Base-by-base conservation (phyloP, 2,329 filamentous ascomycete species). In the Aspergillus ruber region DNA sequence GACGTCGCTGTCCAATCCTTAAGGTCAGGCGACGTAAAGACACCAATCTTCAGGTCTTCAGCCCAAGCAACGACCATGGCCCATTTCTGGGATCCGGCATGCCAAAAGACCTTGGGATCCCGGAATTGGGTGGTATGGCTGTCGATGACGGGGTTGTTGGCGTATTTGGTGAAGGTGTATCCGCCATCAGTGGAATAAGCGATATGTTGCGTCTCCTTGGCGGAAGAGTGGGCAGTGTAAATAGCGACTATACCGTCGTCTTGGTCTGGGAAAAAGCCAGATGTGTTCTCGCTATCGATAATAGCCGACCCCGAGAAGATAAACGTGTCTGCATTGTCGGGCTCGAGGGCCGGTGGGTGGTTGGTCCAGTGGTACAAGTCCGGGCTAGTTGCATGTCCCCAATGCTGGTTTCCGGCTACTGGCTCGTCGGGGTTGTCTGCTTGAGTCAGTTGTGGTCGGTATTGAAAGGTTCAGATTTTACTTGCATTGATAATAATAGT, bases 291-390 rank as follows among this genome's bases (percentile, higher is more conserved):
- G 6, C 61, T 61, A 56, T 85, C 82, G 13, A 82, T 64, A 1
- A 84, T 81, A 6, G 70, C 73, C 18, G 77, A 82, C 20, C 81
- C 78, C 0, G 76, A 78, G 51, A 75, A 80, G 29, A 80, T 73
- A 32, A 61, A 71, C 3, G 67, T 61, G 1, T 60, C 64, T 13
- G 71, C 57, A 15, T 71, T 64, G 0, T 71, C 70, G 0, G 76
- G 75, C 32, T 68, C 76, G 9, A 85, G 66, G 9, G 81, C 81
- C 51, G 84, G 81, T 5, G 77, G 76, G 57, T 85, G 81, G 50
- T 85, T 84, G 1, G 69, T 70, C 82, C 82, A 86, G 50, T 78
- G 76, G 59, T 83, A 85, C 1, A 85, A 66, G 55, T 86, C 82
- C 12, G 65, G 57, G 27, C 76, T 81, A 1, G 81, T 84, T 2